These are phyloP conservation scores for Juglanconis oblonga DNA, from an alignment of 2,329 filamentous ascomycete species.

Conservation along the genomic window DNA sequence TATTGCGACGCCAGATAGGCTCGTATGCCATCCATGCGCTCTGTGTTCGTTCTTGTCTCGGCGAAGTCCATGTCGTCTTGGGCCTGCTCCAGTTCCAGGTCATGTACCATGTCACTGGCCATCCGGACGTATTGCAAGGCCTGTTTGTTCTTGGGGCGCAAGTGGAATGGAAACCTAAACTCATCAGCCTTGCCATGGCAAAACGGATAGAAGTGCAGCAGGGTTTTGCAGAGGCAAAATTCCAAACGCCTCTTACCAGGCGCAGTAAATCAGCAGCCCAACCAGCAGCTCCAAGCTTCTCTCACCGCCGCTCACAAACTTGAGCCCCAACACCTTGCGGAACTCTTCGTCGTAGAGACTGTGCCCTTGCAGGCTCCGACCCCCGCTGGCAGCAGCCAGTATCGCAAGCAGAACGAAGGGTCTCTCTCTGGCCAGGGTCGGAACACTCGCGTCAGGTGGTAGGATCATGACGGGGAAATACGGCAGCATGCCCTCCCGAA, in stretches of 20 bases:
- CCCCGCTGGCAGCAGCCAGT: conserved; percentile 46
- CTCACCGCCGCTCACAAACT: conserved; percentile 56
- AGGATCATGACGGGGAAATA: conserved; percentile 45
- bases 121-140: conserved; percentile 50
- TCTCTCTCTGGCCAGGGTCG: conserved; percentile 39
- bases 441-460: conserved; percentile 38
- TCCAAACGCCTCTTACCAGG: conserved; percentile 40
- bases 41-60: conserved; percentile 18
- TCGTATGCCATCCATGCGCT: conserved; percentile 41
- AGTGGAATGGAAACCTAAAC: conserved; percentile 52
- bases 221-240: conserved; percentile 8
- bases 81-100: conserved; percentile 48
- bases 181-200: background rate
- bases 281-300: conserved; percentile 55
- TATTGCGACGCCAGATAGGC: conserved; percentile 46
- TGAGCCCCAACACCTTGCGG: conserved; percentile 52
- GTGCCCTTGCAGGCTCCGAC: conserved; percentile 48
- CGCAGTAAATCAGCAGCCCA: conserved; percentile 54
- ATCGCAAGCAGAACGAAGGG: conserved; percentile 56
- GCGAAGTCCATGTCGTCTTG: conserved; percentile 24
- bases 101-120: conserved; percentile 46
- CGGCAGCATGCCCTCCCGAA: conserved; percentile 38
- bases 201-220: background rate
- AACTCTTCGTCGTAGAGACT: conserved; percentile 57
- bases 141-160: conserved; percentile 49